Evolutionary conservation across 129 eudicot genomes (phyloP), one percentile per base, ranked within the genome.

Genomic region (Chrysanthemum seticuspe): DNA sequence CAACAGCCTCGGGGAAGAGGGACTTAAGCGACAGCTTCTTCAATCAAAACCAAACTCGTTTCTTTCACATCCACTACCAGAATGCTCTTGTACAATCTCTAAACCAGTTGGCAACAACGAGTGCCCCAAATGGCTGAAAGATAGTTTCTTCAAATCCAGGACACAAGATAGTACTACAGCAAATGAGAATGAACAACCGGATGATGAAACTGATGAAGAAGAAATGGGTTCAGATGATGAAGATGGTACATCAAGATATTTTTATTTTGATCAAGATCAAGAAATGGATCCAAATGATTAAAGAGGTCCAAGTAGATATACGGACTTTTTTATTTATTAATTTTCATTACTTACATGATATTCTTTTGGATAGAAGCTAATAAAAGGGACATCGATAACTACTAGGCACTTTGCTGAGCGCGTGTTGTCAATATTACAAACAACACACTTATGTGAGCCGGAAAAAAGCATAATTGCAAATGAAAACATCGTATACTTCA

Each of bases 261-360:
- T 77, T 0, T 36, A 49, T 11, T 23, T 67, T 21, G 94, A 85
- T 44, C 86, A 80, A 80, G 89, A 87, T 69, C 85, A 75, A 76
- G 97, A 92, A 77, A 89, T 92, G 88, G 97, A 92, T 80, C 94
- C 94, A 2, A 83, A 89, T 50, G 96, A 92, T 66, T 92, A 6
- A 31, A 89, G 83, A 15, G 72, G 69, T 74, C 68, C 36, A 65
- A 19, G 54, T 74, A 53, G 65, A 65, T 9, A 69, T 48, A 47
- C 25, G 56, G 47, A 5, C 19, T 47, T 8, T 8, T 40, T 40
- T 40, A 40, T 40, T 40, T 8, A 40, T 7, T 8, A 2, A 7
- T 40, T 40, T 40, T 40, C 47, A 40, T 40, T 7, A 40, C 10
- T 40, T 40, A 6, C 47, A 8, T 6, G 47, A 40, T 2, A 40